A percentile compares a stretch with the other conserved stretches of the same genome.
Conservation (phyloP, 1,284 basidiomycete species). For the Dichomitus squalens region DNA sequence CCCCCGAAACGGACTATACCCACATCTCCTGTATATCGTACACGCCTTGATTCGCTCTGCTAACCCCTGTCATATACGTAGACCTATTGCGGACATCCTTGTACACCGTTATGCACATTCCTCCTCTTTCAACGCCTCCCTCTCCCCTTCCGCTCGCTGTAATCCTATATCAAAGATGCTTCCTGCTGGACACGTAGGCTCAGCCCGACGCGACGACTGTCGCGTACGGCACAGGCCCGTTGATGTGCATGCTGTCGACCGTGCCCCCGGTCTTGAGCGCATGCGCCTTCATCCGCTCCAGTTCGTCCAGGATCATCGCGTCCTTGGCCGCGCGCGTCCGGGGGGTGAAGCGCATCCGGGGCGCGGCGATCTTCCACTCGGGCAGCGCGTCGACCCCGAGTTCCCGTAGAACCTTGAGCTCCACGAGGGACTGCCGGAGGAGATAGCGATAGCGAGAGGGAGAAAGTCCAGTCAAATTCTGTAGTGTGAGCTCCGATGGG, state of each 20-base stretch:
- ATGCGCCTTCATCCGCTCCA: constrained; percentile 33
- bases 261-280: constrained; percentile 29
- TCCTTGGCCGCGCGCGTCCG: constrained; percentile 34
- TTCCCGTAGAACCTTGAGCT: constrained; percentile 36
- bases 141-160: no score
- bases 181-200: neutral
- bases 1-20: neutral
- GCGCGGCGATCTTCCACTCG: constrained; percentile 33
- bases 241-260: constrained; percentile 37
- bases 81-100: neutral
- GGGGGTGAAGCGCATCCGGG: constrained; percentile 32
- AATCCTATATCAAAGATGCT: no score
- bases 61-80: neutral
- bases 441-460: neutral
- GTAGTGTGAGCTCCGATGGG: neutral
- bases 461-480: no score
- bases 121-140: neutral
- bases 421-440: constrained; percentile 26
- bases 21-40: neutral
- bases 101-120: neutral
- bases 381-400: constrained; percentile 31
- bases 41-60: neutral
- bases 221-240: constrained; percentile 34
- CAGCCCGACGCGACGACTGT: constrained; percentile 21
- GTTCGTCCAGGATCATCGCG: constrained; percentile 32